Percentiles rank a stretch among this genome's conserved stretches.
phyloP scores from a whole-genome alignment of 106 monocot species.

The Acanthochlamys bracteata region DNA sequence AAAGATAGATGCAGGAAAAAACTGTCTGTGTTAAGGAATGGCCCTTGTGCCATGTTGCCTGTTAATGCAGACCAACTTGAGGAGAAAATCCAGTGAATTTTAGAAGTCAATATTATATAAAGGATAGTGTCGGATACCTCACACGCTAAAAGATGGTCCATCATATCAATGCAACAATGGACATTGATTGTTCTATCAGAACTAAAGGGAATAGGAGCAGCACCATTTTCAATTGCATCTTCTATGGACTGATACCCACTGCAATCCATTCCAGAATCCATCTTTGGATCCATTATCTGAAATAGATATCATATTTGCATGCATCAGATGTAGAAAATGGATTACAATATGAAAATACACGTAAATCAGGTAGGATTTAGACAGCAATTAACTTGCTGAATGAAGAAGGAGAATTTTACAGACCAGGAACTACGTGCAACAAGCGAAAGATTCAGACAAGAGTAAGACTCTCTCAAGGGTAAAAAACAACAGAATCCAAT shows the following conservation, averaged over 20 bases:
- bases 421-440: too few relatives aligned
- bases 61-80: slow-evolving; percentile 18
- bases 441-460: too few relatives aligned
- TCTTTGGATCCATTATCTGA: slow-evolving; percentile 99
- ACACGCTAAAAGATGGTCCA: slow-evolving; percentile 95
- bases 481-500: too few relatives aligned
- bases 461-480: too few relatives aligned
- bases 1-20: slow-evolving; percentile 93
- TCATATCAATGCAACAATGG: slow-evolving; percentile 75
- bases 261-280: slow-evolving; percentile 88
- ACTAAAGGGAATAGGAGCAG: slow-evolving; percentile 90
- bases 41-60: slow-evolving; percentile 99
- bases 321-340: background rate
- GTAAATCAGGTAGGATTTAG: too few relatives aligned
- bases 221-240: slow-evolving; percentile 88
- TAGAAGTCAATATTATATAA: slow-evolving; percentile 7
- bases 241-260: slow-evolving; percentile 75
- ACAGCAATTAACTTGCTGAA: too few relatives aligned
- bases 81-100: slow-evolving; percentile 4
- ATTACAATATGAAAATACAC: too few relatives aligned
- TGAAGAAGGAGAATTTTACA: too few relatives aligned
- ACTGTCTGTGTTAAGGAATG: slow-evolving; percentile 86
- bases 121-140: slow-evolving; percentile 41
- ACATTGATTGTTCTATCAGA: slow-evolving; percentile 66
- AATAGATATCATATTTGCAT: slow-evolving; percentile 4